Evolutionary conservation across 345 rosid genomes (phyloP).

Genomic region (Anastatica hierochuntica): DNA sequence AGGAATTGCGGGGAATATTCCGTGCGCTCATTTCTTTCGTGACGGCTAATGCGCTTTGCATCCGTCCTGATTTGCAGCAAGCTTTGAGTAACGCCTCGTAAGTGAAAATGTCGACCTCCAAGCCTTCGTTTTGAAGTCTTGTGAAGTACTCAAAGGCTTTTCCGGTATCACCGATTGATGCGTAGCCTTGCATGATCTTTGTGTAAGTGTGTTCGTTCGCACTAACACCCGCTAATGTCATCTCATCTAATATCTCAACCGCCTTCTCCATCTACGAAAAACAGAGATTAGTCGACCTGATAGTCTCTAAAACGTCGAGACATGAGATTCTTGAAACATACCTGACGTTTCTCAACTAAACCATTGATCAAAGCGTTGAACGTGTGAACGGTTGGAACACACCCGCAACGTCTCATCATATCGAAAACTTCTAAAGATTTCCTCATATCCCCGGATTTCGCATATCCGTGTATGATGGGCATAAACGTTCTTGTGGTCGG

Average conservation of each 20-base stretch:
- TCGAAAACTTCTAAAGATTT: constrained; percentile 75
- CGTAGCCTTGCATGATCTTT: constrained; percentile 95
- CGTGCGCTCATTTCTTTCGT: constrained; percentile 82
- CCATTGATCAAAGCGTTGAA: constrained; percentile 89
- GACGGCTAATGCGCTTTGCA: constrained; percentile 97
- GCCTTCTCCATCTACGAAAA: constrained; percentile 78
- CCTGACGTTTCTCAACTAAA: constrained; percentile 84
- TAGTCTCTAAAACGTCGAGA: not conserved
- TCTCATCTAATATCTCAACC: constrained; percentile 77
- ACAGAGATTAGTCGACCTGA: not conserved
- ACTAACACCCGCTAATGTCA: constrained; percentile 63
- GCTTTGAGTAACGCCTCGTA: constrained; percentile 94
- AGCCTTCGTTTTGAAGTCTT: constrained; percentile 69
- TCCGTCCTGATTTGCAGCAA: constrained; percentile 95
- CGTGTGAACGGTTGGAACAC: constrained; percentile 88
- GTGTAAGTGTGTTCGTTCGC: constrained; percentile 91
- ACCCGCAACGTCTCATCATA: constrained; percentile 87
- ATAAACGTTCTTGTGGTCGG: constrained; percentile 79
- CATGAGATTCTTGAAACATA: constrained; percentile 21
- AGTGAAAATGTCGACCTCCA: constrained; percentile 72
- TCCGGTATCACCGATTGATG: constrained; percentile 84
- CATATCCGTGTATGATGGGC: constrained; percentile 89
- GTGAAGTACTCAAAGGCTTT: constrained; percentile 84
- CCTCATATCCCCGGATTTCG: constrained; percentile 69
- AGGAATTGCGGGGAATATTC: constrained; percentile 73